Conservation (phyloP, 306 rosid species). For the Comarum palustre region DNA sequence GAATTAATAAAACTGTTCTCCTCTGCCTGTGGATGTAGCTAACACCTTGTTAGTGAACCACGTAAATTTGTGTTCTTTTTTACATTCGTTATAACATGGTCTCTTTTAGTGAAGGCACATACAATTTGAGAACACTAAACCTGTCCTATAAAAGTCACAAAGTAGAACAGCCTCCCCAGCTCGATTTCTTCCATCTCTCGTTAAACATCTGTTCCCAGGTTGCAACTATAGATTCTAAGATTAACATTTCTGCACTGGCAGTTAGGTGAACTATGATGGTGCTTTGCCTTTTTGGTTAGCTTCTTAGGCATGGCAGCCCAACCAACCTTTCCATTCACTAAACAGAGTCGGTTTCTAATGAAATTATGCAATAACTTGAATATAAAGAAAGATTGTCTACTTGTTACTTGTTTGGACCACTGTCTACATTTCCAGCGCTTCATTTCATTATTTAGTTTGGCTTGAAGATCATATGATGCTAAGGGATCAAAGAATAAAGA, state of each 20-base stretch:
- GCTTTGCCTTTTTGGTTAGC: too few relatives aligned
- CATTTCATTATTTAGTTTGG: neutral
- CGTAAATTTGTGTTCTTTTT: too few relatives aligned
- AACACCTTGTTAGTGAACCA: too few relatives aligned
- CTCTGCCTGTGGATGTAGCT: too few relatives aligned
- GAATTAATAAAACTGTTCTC: too few relatives aligned
- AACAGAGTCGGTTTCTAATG: neutral
- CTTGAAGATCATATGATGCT: neutral
- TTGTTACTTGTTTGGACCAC: neutral
- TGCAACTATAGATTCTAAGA: conserved; percentile 26
- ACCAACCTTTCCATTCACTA: neutral
- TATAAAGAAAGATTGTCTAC: neutral
- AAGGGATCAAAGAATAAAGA: neutral
- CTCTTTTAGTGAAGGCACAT: too few relatives aligned
- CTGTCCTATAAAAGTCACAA: neutral
- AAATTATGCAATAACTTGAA: neutral
- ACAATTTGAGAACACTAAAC: neutral
- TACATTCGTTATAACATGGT: too few relatives aligned
- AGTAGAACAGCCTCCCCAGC: conserved; percentile 28
- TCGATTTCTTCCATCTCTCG: conserved; percentile 38
- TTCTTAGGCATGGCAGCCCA: too few relatives aligned
- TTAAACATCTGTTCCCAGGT: conserved; percentile 26
- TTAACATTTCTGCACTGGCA: conserved; percentile 24
- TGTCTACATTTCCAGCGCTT: neutral
- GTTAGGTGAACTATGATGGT: too few relatives aligned